Evolutionary conservation across 129 eudicot genomes (phyloP), one percentile per base, ranked within the genome.

Genomic region (Solidago caesia): DNA sequence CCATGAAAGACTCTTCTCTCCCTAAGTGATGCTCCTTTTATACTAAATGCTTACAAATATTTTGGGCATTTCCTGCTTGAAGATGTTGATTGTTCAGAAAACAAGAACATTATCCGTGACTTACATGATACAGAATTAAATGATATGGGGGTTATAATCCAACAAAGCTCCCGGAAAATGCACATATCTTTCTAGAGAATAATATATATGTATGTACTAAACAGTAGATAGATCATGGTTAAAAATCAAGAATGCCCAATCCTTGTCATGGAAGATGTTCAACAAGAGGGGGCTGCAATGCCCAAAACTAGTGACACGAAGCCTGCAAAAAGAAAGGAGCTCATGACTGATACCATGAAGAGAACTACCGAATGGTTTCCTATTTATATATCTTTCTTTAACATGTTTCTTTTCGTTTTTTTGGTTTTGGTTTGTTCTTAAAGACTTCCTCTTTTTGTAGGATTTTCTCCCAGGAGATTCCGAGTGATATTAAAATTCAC

Each of bases 351-450:
- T 85, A 85, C 91, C 84, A 95, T 91, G 99, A 84, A 84, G 87
- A 82, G 99, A 62, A 95, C 99, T 29, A 84, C 80, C 59, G 92
- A 91, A 72, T 95, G 99, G 97, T 95, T 80, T 82, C 80, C 75
- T 75, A 45, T 39, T 74, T 55, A 15, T 53, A 12, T 4, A 3
- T 55, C 49, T 25, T 46, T 51, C 16, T 46, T 14, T 2, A 14
- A 26, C 39, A 64, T 49, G 4, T 26, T 13, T 76, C 43, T 27
- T 64, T 64, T 64, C 2, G 4, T 4, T n/a, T 72, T 33, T 55
- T 26, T 10, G 5, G 13, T 27, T 53, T 63, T 44, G 5, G 4
- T 55, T 10, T 71, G 44, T 15, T 72, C 27, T 64, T 44, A 1
- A 79, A 72, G 12, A 44, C 10, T 46, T 72, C 21, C n/a, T 43